phyloP scores from a whole-genome alignment of 257 asterid genomes.

The Solanum infundibuliforme region DNA sequence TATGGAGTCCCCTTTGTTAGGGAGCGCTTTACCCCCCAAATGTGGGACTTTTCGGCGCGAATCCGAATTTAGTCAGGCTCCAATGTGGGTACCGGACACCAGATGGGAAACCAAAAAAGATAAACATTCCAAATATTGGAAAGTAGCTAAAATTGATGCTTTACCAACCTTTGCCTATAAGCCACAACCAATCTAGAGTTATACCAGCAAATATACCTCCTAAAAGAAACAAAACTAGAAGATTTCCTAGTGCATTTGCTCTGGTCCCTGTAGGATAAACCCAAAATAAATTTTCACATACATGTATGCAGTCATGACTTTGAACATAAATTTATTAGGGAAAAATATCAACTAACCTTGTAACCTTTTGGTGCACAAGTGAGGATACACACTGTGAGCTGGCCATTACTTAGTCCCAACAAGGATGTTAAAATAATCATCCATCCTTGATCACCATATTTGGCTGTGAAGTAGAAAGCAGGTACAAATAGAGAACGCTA shows the following conservation, averaged over 20 bases:
- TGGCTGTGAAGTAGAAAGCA: slow-evolving; percentile 32
- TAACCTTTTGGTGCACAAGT: slow-evolving; percentile 39
- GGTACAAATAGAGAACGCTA: slow-evolving; percentile 21
- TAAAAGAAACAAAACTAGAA: slow-evolving; percentile 23
- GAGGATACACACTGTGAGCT: slow-evolving; percentile 26
- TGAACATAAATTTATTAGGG: background rate
- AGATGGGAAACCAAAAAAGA: background rate
- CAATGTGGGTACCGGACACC: no score
- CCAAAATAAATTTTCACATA: background rate
- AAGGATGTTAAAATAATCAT: slow-evolving; percentile 30
- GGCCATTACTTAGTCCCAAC: slow-evolving; percentile 30
- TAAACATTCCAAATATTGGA: background rate
- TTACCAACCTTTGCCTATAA: slow-evolving; percentile 41
- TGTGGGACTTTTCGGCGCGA: no score
- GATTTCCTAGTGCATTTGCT: slow-evolving; percentile 33
- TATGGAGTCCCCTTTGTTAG: no score
- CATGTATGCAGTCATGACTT: background rate
- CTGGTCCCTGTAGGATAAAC: slow-evolving; percentile 21
- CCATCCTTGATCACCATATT: slow-evolving; percentile 38
- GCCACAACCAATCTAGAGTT: slow-evolving; percentile 4
- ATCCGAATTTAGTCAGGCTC: no score
- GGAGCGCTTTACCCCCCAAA: no score
- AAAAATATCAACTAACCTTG: slow-evolving; percentile 11
- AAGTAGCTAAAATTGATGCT: background rate
- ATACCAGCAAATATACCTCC: slow-evolving; percentile 35